Base-by-base conservation (phyloP, 805 yeast genomes). In the Barnettozyma sucrosica region DNA sequence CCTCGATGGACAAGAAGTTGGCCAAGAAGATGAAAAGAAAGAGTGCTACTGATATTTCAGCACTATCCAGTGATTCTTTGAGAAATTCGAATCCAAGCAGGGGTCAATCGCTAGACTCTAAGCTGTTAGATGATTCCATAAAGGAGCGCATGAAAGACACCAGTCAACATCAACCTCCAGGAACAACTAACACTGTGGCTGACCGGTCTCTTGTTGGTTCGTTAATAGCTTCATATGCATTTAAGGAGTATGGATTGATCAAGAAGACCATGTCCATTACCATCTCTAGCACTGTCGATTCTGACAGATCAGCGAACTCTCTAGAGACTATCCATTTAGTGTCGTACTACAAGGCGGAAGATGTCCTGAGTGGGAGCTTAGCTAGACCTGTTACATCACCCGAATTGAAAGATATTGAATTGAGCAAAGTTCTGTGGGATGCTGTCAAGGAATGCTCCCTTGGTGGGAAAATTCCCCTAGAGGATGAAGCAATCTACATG, bases 321-420 rank as follows among this genome's bases (percentile, higher is more conserved):
- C 59, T 48, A 10, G 76, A 74, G 55, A 77, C 85, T 4, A 67
- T 82, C 41, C 97, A 92, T 59, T 65, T 90, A 47, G 80, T 90
- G 3, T 80, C 90, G 8, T 90, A 90, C 65, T 90, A 88, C 61
- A 70, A 77, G 26, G 83, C 89, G 0, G 78, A 78, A 19, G 96
- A 90, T 62, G 93, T 89, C 4, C 59, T 78, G 44, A 67, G 70
- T 30, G 81, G 82, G 5, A 69, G 67, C 36, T 67, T 89, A 41
- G 57, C 64, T 0, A 68, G 81, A 23, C 96, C 96, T 0, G 68
- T 79, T 5, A 76, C 76, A 36, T 65, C 75, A 7, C 72, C 76
- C 7, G 55, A 61, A 18, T 71, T 87, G 46, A 74, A 74, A 49
- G 74, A 78, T 49, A 52, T 79, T 0, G 63, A 64, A 16, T 72